Evolutionary conservation across 352 stramenopile species (phyloP), one percentile per base, ranked within the genome.

Genomic region (Phytophthora fragariaefolia): DNA sequence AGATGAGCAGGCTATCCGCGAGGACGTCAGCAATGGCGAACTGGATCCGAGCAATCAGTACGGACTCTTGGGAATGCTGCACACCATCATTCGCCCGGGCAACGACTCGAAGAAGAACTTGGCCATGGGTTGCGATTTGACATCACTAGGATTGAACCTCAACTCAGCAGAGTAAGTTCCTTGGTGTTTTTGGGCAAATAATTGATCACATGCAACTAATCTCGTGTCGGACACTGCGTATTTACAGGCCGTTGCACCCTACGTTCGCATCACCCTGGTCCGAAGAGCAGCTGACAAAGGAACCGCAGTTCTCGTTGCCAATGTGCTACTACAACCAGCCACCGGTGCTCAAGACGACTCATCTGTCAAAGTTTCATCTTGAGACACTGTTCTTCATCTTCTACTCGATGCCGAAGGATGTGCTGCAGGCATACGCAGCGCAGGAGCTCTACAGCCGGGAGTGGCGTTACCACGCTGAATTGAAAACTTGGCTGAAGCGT

Each of bases 341-440:
- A 48, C 95, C 97, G n/a, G 92, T 96, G 52, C 86, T 99, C 51
- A 99, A 99, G 85, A 98, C 95, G 49, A 97, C 93, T 59, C 96
- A 99, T 70, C 85, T 99, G 67, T 96, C 90, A 52, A 99, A 99
- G 80, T 99, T 99, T 77, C 92, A 99, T 69, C 80, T 99, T 46
- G 97, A 99, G 87, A 99, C 97, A 55, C 83, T 99, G 22, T 99
- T 99, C 82, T 99, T 99, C 84, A 98, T 99, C 71, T 99, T 99
- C 79, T 99, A 99, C 82, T 94, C 93, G 55, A 97, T 99, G 85
- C 97, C 98, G 45, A 97, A 98, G 83, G 98, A 99, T 77, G 91
- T 98, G 5, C 79, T 99, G 51, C 97, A 99, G 80, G 90, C 91
- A 5, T 96, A 93, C 49, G 83, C 85, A 10, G 90, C 90, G 12